Evolutionary conservation across 2,329 filamentous ascomycete species (phyloP), one percentile per base, ranked within the genome.

Genomic region (Cercospora sesami): DNA sequence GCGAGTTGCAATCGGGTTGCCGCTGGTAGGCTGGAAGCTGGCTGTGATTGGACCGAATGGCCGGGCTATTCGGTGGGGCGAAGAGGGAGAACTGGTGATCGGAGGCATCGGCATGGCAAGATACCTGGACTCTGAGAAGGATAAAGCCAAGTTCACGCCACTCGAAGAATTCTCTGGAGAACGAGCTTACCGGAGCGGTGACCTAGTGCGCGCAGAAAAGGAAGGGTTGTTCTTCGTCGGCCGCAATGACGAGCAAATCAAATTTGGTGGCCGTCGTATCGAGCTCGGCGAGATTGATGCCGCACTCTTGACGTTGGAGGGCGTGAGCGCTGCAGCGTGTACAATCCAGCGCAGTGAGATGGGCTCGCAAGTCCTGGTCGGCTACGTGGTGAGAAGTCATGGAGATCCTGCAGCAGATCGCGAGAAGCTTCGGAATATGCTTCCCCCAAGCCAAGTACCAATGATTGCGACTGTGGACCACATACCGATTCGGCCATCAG

Each of bases 281-380:
- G 64, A 66, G 64, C 64, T 66, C 12, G 64, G 64, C 57, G 63
- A 65, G n/a, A 65, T 65, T 33, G 63, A 65, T 21, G 63, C 55
- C 23, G 63, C 63, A 8, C 42, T 63, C 14, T n/a, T 63, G 5
- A 65, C 21, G 21, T 33, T 58, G 21, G 53, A 48, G 45, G 60
- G 60, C 9, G 60, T 63, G 26, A 63, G 42, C 60, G 60, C 60
- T 33, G 64, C 64, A 14, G 64, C 64, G 26, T 62, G 64, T 21
- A 53, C 64, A 30, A 60, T 66, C 6, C 64, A 66, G 61, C 58
- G 58, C 16, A 66, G 57, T 26, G 58, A 66, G 45, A 55, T 63
- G 42, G 64, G 64, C 16, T 55, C 64, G 21, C 64, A 66, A 33
- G 64, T 66, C 7, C 59, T 66, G 14, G 64, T 66, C 16, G 64